These are phyloP conservation scores for Teratosphaeria gauchensis DNA, from an alignment of 2,329 filamentous ascomycete species.

Conservation along the genomic window DNA sequence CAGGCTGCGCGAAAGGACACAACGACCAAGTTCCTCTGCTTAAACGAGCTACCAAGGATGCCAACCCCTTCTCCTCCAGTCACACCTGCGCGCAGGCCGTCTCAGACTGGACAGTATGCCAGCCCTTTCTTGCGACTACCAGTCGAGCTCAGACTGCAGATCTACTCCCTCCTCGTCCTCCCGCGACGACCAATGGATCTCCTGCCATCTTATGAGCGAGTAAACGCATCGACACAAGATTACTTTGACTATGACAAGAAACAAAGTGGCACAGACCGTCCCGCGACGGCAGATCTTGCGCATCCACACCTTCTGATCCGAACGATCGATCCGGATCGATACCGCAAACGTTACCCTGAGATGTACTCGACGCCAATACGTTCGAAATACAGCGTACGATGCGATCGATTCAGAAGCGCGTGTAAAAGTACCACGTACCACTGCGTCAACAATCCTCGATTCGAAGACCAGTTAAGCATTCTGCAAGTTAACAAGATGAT, in stretches of 20 bases:
- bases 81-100: background rate
- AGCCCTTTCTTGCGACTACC: slow-evolving; percentile 33
- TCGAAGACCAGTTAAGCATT: slow-evolving; percentile 24
- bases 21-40: slow-evolving; percentile 2
- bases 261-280: slow-evolving; percentile 9
- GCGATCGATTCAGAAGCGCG: slow-evolving; percentile 33
- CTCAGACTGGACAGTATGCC: background rate
- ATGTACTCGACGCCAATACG: slow-evolving; percentile 21
- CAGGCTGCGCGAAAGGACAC: background rate
- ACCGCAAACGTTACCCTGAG: slow-evolving; percentile 15
- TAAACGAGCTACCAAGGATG: slow-evolving; percentile 10
- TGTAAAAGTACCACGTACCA: slow-evolving; percentile 48
- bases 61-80: slow-evolving; percentile 2
- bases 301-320: slow-evolving; percentile 32
- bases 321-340: slow-evolving; percentile 31
- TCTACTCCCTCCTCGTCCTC: slow-evolving; percentile 37
- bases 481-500: slow-evolving; percentile 32
- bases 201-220: slow-evolving; percentile 21
- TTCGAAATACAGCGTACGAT: slow-evolving; percentile 30
- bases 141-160: slow-evolving; percentile 37
- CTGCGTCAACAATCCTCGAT: slow-evolving; percentile 32
- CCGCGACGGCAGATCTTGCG: slow-evolving; percentile 9
- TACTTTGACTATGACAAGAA: slow-evolving; percentile 33
- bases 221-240: slow-evolving; percentile 29
- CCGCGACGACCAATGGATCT: slow-evolving; percentile 20